phyloP scores from a whole-genome alignment of 2,329 filamentous ascomycete genomes.

The Phyllosticta citribraziliensis region DNA sequence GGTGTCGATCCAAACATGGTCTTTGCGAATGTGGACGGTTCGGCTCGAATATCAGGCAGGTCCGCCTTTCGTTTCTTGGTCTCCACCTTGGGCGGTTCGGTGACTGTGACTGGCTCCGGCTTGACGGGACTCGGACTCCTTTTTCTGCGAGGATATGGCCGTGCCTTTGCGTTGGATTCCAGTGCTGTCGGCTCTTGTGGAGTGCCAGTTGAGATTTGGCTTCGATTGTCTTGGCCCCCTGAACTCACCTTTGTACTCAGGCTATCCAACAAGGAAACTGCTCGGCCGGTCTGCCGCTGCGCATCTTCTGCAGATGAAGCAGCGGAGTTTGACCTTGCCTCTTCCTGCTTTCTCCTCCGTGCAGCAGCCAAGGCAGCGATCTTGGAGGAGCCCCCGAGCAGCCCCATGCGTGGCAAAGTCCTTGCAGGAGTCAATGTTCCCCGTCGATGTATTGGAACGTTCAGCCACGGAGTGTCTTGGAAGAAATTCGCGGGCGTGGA shows the following conservation, averaged over 20 bases:
- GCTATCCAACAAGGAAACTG: slow-evolving; percentile 36
- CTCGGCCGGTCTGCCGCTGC: slow-evolving; percentile 21
- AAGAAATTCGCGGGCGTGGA: slow-evolving; percentile 55
- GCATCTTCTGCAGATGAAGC: slow-evolving; percentile 3
- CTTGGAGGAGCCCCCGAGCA: slow-evolving; percentile 75
- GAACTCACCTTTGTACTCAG: slow-evolving; percentile 18
- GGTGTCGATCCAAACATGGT: slow-evolving; percentile 34
- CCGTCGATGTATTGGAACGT: slow-evolving; percentile 55
- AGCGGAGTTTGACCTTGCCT: slow-evolving; percentile 35
- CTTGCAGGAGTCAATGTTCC: slow-evolving; percentile 54
- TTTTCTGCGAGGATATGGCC: slow-evolving; percentile 1
- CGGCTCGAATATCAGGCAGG: slow-evolving; percentile 32
- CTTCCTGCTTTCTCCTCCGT: slow-evolving; percentile 70
- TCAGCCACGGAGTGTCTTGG: slow-evolving; percentile 74
- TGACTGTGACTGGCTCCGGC: background rate
- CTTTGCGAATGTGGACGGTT: slow-evolving; percentile 42
- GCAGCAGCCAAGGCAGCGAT: slow-evolving; percentile 81
- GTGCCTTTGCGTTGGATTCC: background rate
- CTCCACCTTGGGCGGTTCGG: background rate
- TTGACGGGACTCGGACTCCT: slow-evolving; percentile 3
- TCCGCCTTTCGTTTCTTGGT: background rate
- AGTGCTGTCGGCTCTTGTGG: background rate
- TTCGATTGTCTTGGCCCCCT: slow-evolving; percentile 18
- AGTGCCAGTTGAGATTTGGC: background rate
- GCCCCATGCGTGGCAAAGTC: slow-evolving; percentile 49